Percentiles rank a stretch among this genome's conserved stretches.
Conservation (phyloP, 2,329 filamentous ascomycete genomes). For the Plectosphaerella cucumerina region DNA sequence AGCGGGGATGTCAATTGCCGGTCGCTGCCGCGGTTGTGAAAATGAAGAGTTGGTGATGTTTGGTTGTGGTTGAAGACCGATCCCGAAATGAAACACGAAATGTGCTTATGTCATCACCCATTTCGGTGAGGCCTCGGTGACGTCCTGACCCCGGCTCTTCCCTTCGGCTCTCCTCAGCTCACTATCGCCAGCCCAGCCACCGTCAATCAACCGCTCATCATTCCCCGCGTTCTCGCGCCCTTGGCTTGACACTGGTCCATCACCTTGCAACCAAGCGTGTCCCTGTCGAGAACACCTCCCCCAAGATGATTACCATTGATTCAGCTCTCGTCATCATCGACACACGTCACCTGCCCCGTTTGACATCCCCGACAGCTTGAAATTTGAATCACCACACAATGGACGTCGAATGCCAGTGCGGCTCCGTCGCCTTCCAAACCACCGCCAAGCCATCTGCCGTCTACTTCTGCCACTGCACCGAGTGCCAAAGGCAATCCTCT, state of each 20-base stretch:
- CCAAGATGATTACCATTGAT: not conserved
- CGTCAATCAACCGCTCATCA: too few species aligned
- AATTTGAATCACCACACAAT: not conserved
- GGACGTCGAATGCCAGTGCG: slow-evolving; percentile 34
- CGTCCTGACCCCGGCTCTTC: too few species aligned
- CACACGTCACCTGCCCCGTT: not conserved
- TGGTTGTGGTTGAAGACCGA: too few species aligned
- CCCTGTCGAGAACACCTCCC: not conserved
- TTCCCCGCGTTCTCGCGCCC: not conserved
- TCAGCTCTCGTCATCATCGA: not conserved
- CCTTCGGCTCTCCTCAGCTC: too few species aligned
- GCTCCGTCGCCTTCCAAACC: slow-evolving; percentile 28
- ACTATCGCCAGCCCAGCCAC: too few species aligned
- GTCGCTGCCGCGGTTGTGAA: too few species aligned
- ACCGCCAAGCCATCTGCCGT: slow-evolving; percentile 28
- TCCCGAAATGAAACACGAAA: too few species aligned
- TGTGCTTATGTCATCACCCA: too few species aligned
- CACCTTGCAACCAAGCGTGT: too few species aligned
- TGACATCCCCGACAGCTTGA: slow-evolving; percentile 13
- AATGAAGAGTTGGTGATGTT: too few species aligned
- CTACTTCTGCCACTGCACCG: slow-evolving; percentile 41
- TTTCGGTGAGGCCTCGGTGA: too few species aligned
- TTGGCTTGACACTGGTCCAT: not conserved
- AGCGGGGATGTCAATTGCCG: too few species aligned
- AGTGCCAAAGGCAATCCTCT: slow-evolving; percentile 39